A percentile compares a stretch with the other conserved stretches of the same genome.
phyloP scores from a whole-genome alignment of 1,284 basidiomycete species.

The Austropuccinia psidii region DNA sequence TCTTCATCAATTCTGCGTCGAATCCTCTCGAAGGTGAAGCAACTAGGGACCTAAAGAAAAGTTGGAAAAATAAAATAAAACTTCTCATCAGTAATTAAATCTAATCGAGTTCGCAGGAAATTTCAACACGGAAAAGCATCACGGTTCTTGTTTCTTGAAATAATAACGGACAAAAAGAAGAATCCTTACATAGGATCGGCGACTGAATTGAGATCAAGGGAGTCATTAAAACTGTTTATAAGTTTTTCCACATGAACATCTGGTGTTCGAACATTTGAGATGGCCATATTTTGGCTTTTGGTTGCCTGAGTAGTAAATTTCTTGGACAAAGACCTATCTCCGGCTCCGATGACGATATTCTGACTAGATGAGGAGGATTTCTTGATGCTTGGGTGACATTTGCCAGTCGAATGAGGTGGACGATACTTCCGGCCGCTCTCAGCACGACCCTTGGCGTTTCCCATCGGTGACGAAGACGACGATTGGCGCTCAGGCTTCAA shows the following conservation, averaged over 20 bases:
- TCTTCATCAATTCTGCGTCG: not conserved
- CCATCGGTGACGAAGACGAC: too few relatives aligned
- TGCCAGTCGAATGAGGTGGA: too few relatives aligned
- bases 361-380: too few relatives aligned
- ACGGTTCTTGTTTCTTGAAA: not conserved
- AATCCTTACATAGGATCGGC: slow-evolving; percentile 20
- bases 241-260: not conserved
- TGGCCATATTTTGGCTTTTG: not conserved
- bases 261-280: not conserved
- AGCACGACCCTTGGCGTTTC: too few relatives aligned
- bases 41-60: slow-evolving; percentile 9
- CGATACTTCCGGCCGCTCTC: too few relatives aligned
- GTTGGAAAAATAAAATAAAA: not conserved
- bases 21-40: slow-evolving; percentile 31
- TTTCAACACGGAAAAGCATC: not conserved
- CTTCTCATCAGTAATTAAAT: not conserved
- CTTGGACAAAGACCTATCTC: not conserved
- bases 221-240: slow-evolving; percentile 7
- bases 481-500: too few relatives aligned
- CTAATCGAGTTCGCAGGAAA: not conserved
- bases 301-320: slow-evolving; percentile 13
- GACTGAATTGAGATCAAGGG: not conserved
- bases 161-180: not conserved
- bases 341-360: not conserved
- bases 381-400: too few relatives aligned